Base-by-base conservation (phyloP, 2,329 filamentous ascomycete genomes). In the Lachnellula willkommii region DNA sequence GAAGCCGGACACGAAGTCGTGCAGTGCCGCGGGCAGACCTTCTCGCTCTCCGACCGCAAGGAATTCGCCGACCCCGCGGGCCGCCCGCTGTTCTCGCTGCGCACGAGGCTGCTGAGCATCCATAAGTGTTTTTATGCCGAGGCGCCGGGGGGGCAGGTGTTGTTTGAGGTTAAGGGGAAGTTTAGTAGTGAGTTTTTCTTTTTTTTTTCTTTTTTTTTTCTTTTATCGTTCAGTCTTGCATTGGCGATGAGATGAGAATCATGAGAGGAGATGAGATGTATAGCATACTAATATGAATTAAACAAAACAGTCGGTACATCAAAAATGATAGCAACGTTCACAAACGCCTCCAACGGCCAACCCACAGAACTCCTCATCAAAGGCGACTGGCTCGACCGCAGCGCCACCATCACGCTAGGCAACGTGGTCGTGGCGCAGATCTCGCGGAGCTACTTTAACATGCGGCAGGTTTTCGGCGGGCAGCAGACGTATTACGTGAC, bases 401-500 rank as follows among this genome's bases (percentile, higher is more conserved):
- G 63, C 2, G 84, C 83, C 4, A 75, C 80, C 8, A 87, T 90
- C 60, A 70, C 72, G 14, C 77, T 70, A 5, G 77, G 78, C 4
- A 70, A 60, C 22, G 45, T 74, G 5, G 69, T 78, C 0, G 80
- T 87, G 1, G 86, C 81, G 0, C 71, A 73, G 45, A 84, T 89
- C 63, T 56, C 52, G 4, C 78, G 85, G 57, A 79, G 81, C 64
- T 69, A 83, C 37, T 73, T 84, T 55, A 85, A 78, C 61, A 74
- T 73, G 36, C 73, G 82, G 35, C 77, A 88, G 63, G 66, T 86
- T 2, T 67, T 87, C 24, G 79, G 78, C 42, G 80, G 77, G 9
- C 77, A 85, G 71, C 83, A 88, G 71, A 85, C 83, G 47, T 89
- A 89, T 61, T 79, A 75, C 1, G 75, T 89, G 5, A 76, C 76